Percentiles rank a stretch among this genome's conserved stretches.
Conservation (phyloP, 2,329 filamentous ascomycete species). For the Alternaria angustiovoidea region DNA sequence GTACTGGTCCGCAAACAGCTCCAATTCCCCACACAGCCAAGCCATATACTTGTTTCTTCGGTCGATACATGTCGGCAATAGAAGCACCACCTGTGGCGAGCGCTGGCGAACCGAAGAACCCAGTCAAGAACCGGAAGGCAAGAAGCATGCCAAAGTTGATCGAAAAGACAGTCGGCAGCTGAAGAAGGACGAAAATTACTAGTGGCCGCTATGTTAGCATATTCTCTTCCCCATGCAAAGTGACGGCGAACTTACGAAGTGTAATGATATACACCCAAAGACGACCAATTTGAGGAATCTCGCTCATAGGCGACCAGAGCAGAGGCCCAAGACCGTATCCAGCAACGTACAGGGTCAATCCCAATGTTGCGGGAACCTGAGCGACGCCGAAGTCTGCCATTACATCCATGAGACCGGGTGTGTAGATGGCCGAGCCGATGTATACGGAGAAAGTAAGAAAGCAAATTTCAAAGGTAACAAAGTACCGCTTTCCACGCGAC, state of each 20-base stretch:
- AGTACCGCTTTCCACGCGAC: conserved; percentile 54
- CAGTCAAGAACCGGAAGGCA: conserved; percentile 60
- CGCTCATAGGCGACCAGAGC: conserved; percentile 55
- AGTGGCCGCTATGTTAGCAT: not conserved
- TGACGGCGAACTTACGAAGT: conserved; percentile 15
- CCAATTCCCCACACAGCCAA: conserved; percentile 53
- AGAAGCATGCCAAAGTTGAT: conserved; percentile 61
- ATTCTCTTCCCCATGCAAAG: fast-evolving
- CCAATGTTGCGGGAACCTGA: conserved; percentile 56
- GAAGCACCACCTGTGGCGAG: conserved; percentile 58
- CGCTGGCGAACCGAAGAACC: conserved; percentile 57
- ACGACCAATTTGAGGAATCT: conserved; percentile 59
- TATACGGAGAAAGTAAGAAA: conserved; percentile 63
- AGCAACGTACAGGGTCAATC: conserved; percentile 49
- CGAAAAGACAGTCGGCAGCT: conserved; percentile 56
- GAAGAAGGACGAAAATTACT: conserved; percentile 58
- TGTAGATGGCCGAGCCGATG: conserved; percentile 62
- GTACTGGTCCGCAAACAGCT: conserved; percentile 52
- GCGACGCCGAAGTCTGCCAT: conserved; percentile 62
- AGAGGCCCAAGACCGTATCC: conserved; percentile 47
- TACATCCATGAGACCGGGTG: conserved; percentile 54
- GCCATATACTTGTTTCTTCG: conserved; percentile 50
- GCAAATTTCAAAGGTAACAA: conserved; percentile 58
- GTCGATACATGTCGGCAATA: conserved; percentile 56
- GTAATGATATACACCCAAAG: conserved; percentile 45